Percentiles rank a stretch among this genome's conserved stretches.
These are phyloP conservation scores for Brassica rapa DNA, from an alignment of 345 rosid species.

Conservation along the genomic window DNA sequence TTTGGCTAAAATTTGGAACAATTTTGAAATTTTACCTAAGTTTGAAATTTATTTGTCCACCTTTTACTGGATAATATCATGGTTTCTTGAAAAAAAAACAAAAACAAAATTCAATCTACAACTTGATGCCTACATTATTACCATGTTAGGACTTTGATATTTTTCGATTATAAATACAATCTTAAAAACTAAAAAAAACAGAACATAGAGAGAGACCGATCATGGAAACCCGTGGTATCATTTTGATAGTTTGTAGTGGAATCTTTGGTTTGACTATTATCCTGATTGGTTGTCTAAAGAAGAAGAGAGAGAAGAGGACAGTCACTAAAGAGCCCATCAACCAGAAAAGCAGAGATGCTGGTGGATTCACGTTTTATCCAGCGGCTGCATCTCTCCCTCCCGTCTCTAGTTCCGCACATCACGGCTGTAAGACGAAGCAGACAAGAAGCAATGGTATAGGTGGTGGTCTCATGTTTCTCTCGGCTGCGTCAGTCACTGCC, in stretches of 20 bases:
- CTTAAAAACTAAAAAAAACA: neutral
- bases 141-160: neutral
- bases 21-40: too few species aligned
- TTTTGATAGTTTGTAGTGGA: neutral
- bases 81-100: neutral
- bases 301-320: too few species aligned
- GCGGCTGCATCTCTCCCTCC: conserved; percentile 27
- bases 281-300: too few species aligned
- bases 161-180: neutral
- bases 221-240: neutral
- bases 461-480: neutral
- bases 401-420: neutral
- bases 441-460: neutral
- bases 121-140: neutral
- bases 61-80: neutral
- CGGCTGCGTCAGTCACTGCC: neutral
- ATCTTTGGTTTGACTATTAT: neutral
- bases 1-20: too few species aligned
- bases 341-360: conserved; percentile 7
- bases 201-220: neutral
- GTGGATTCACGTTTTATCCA: conserved; percentile 16
- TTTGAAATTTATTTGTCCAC: too few species aligned
- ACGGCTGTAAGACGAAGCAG: neutral
- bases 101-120: neutral
- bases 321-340: neutral